These are phyloP conservation scores for Suhomyces sp. DNA, from an alignment of 805 yeast genomes.

Conservation along the genomic window DNA sequence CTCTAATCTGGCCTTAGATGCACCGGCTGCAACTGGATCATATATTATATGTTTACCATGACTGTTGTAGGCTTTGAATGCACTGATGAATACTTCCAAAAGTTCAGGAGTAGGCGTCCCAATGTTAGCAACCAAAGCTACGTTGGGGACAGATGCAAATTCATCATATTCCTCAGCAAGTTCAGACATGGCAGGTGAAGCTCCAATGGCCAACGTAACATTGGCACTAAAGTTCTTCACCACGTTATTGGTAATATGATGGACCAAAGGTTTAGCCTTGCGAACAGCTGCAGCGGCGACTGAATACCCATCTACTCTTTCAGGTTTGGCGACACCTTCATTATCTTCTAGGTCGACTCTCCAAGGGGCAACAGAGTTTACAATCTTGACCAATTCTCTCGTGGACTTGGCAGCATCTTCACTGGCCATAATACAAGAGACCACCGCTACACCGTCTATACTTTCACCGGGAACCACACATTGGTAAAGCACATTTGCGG, in stretches of 20 bases:
- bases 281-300: conserved; percentile 16
- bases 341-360: too few species aligned
- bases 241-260: conserved; percentile 87
- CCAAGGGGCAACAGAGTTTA: conserved; percentile 22
- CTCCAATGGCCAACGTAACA: conserved; percentile 78
- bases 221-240: conserved; percentile 88
- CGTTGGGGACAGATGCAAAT: conserved; percentile 53
- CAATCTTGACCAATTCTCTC: conserved; percentile 26
- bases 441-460: conserved; percentile 85
- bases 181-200: conserved; percentile 88
- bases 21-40: conserved; percentile 95
- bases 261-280: conserved; percentile 59
- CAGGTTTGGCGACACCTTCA: too few species aligned
- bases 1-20: conserved; percentile 56
- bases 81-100: conserved; percentile 46
- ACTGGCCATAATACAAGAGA: conserved; percentile 78
- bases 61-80: conserved; percentile 58
- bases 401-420: conserved; percentile 55
- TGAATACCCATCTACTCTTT: too few species aligned
- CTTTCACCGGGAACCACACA: conserved; percentile 44
- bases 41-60: conserved; percentile 63
- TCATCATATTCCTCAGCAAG: conserved; percentile 64
- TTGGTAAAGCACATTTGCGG: conserved; percentile 54
- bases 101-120: conserved; percentile 62
- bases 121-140: conserved; percentile 66